These are phyloP conservation scores for Aspergillus kassunensis DNA, from an alignment of 495 filamentous ascomycete genomes.

Conservation along the genomic window DNA sequence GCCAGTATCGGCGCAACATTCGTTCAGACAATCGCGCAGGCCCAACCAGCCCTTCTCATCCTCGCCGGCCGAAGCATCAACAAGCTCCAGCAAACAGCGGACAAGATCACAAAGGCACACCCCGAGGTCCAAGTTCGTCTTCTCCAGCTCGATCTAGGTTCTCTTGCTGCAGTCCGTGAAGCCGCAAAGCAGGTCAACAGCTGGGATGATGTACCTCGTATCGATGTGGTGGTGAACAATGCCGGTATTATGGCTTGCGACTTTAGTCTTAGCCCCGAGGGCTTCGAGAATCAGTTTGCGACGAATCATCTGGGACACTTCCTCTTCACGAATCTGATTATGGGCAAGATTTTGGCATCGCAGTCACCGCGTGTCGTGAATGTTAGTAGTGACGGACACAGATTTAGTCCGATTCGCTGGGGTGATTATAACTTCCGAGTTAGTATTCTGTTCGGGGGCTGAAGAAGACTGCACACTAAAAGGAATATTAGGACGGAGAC, in stretches of 20 bases:
- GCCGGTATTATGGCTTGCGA: constrained; percentile 21
- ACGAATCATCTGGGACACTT: constrained; percentile 58
- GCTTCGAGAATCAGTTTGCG: constrained; percentile 52
- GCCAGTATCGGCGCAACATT: constrained; percentile 45
- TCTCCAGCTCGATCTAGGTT: constrained; percentile 42
- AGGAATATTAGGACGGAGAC: constrained; percentile 33
- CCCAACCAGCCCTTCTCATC: constrained; percentile 16
- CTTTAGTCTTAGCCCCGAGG: constrained; percentile 32
- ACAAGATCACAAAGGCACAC: constrained; percentile 26
- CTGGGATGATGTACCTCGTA: constrained; percentile 39
- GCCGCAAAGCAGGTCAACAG: constrained; percentile 41
- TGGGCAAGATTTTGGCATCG: constrained; percentile 38
- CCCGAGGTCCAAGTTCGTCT: constrained; percentile 28
- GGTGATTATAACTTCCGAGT: constrained; percentile 54
- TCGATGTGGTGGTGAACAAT: constrained; percentile 63
- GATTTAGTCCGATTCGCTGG: constrained; percentile 39
- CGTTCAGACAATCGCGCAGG: constrained; percentile 43
- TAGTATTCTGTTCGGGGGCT: no score
- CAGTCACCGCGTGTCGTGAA: constrained; percentile 23
- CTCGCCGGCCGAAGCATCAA: neutral
- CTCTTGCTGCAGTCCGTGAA: constrained; percentile 38
- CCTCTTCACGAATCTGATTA: constrained; percentile 53
- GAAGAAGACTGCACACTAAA: neutral
- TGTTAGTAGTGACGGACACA: constrained; percentile 37
- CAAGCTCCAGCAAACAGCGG: constrained; percentile 35